Base-by-base conservation (phyloP, 179 eudicot species). In the Pouteria campechiana region DNA sequence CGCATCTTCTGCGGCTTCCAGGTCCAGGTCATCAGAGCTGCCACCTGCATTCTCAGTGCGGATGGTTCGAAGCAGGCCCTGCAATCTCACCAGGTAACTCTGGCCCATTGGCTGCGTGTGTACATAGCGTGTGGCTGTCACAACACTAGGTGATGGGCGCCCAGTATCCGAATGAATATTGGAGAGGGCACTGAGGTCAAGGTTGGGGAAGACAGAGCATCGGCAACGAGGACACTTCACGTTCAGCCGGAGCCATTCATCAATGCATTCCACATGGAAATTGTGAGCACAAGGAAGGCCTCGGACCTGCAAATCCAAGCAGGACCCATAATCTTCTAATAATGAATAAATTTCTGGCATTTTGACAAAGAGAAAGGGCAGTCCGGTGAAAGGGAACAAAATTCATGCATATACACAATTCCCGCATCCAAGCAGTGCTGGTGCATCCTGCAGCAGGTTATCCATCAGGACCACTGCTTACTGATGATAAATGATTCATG, bases 201-300 rank as follows among this genome's bases (percentile, higher is more conserved):
- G 96, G 64, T 90, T 90, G 4, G 96, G 98, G 46, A 90, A 87
- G 8, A 82, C 94, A 0, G 94, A 90, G 48, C 94, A 86, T 5
- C 98, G 92, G 55, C 98, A 90, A 17, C 98, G 73, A 14, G 98
- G 98, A 54, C 98, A 90, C 59, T 90, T 90, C 38, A 79, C 87
- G 32, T 90, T 90, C 25, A 90, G 60, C 29, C 96, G 74, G 18
- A 90, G 96, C 98, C 96, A 90, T 60, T 90, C 84, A 29, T 90
- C 98, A 15, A 90, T 90, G 75, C 98, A 90, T 25, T 75, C 98
- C 33, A 90, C 95, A 21, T 86, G 96, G 64, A 90, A 90, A 64
- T 86, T 90, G 80, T 90, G 98, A 16, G 98, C 98, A 69, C 98
- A 90, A 22, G 98, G 98, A 48, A 90, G 75, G 18, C 98, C 98